Evolutionary conservation across 805 yeast species (phyloP), one percentile per base, ranked within the genome.

Genomic region (Ogataea pilisensis): DNA sequence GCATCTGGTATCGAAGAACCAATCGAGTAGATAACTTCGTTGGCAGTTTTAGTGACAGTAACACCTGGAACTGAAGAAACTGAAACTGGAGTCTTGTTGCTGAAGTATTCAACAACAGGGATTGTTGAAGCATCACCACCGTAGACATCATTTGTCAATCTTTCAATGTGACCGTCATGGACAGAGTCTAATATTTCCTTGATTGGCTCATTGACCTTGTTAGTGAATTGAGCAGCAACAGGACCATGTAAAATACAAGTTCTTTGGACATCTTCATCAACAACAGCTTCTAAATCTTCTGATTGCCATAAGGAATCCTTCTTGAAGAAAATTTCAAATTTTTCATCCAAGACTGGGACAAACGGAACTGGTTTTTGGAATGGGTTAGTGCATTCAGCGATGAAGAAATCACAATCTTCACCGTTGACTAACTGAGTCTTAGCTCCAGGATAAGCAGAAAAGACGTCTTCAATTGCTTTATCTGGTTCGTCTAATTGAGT

Each of bases 221-320:
- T 85, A 55, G 97, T 82, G 73, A 72, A 90, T 68, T 82, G 89
- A 55, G 96, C 96, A 55, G 99, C 95, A 53, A 93, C 98, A 38
- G 99, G 99, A 55, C 99, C 98, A 58, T 89, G 96, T 58, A 93
- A 76, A 53, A 93, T 89, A 85, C 99, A 95, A n/a, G 97, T 91
- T 76, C 99, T 85, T 68, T 90, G 90, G 48, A 93, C 98, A 64
- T 93, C 99, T 58, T 85, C 88, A 53, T 76, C 98, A 51, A 87
- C 90, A 61, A 93, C 98, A 45, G 97, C 86, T 64, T 89, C 97
- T 61, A 93, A 77, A 63, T 87, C 91, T 73, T 93, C 98, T 19
- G 96, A 85, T 76, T 93, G 99, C 99, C 99, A 93, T 64, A 93
- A 75, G 24, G 98, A 91, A 68, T 93, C 99, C 73, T 93, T 93